Base-by-base conservation (phyloP, 2,329 filamentous ascomycete species). In the Monosporascus sp. region DNA sequence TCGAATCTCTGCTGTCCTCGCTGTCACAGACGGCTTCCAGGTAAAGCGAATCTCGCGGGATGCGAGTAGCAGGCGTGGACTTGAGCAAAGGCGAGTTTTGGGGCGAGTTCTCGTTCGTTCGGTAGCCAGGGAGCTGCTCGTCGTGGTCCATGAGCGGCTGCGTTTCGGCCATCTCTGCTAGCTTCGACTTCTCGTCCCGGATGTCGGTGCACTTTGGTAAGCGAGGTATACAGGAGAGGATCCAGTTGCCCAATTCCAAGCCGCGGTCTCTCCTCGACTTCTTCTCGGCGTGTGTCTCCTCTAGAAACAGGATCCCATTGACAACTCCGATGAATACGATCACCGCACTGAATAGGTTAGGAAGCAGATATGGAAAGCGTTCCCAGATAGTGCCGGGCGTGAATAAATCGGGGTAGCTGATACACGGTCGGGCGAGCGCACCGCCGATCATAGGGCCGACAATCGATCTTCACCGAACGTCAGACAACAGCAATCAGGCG, bases 361-460 rank as follows among this genome's bases (percentile, higher is more conserved):
- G 70, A 27, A 72, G 80, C 39, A 97, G 81, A 70, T 96, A 99
- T 0, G 94, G 94, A 68, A 87, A 97, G 39, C 74, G 77, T 52
- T 93, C 90, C 78, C 94, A 96, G 54, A 97, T 81, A 15, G 87
- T 88, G 55, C 84, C 88, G 18, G 77, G 75, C 11, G 78, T 68
- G 67, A 97, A 97, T 37, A 90, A 62, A 51, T 72, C 73, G 14
- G 93, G 91, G 66, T 94, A 94, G 68, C 83, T 91, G 58, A 85
- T 79, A 65, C 90, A 94, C 20, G 94, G 94, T 63, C 90, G 83
- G 49, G 94, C 93, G 49, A 99, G 80, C 53, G 90, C 84, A 63
- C 94, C 94, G 65, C 94, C 94, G 66, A 97, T 88, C 68, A 89
- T 88, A 47, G 93, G 92, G 37, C 94, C 94, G 61, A 97, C 79